A percentile compares a stretch with the other conserved stretches of the same genome.
These are phyloP conservation scores for Hansfordia pulvinata DNA, from an alignment of 2,329 filamentous ascomycete genomes.

Conservation along the genomic window DNA sequence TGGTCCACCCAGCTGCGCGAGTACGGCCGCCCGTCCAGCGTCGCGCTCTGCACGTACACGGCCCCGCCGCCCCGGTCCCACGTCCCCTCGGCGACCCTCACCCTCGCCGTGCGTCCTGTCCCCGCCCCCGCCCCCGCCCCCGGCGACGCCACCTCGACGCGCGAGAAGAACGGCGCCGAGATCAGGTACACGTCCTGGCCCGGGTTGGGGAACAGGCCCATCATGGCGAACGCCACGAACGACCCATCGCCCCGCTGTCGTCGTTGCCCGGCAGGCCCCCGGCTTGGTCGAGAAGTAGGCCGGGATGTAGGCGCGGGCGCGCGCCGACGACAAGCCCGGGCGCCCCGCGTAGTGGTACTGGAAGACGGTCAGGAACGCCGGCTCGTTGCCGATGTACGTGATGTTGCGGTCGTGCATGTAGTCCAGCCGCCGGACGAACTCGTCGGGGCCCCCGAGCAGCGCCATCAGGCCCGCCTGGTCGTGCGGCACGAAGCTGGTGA, in stretches of 20 bases:
- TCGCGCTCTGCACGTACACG: conserved; percentile 54
- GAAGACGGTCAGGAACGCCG: conserved; percentile 53
- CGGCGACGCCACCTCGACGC: too few relatives aligned
- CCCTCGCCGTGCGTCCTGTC: too few relatives aligned
- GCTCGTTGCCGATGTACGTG: conserved; percentile 57
- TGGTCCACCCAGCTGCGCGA: conserved; percentile 55
- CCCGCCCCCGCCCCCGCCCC: too few relatives aligned
- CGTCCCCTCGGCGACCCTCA: too few relatives aligned
- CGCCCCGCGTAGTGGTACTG: conserved; percentile 54
- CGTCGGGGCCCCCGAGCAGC: conserved; percentile 36
- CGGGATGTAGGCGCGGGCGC: conserved; percentile 44
- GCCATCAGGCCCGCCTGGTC: conserved; percentile 42
- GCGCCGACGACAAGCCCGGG: conserved; percentile 46
- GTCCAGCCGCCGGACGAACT: conserved; percentile 44
- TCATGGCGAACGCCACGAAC: conserved; percentile 56
- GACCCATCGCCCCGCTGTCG: conserved; percentile 60
- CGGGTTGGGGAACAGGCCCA: conserved; percentile 54
- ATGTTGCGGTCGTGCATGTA: conserved; percentile 48
- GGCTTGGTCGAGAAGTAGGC: conserved; percentile 41
- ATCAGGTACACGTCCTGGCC: conserved; percentile 56
- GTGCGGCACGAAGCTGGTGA: conserved; percentile 38
- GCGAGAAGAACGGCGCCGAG: conserved; percentile 49
- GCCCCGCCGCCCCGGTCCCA: too few relatives aligned
- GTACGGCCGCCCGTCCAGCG: conserved; percentile 44
- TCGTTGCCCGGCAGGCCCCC: conserved; percentile 54